phyloP scores from a whole-genome alignment of 2,329 filamentous ascomycete genomes.

The Aureobasidium sp. region DNA sequence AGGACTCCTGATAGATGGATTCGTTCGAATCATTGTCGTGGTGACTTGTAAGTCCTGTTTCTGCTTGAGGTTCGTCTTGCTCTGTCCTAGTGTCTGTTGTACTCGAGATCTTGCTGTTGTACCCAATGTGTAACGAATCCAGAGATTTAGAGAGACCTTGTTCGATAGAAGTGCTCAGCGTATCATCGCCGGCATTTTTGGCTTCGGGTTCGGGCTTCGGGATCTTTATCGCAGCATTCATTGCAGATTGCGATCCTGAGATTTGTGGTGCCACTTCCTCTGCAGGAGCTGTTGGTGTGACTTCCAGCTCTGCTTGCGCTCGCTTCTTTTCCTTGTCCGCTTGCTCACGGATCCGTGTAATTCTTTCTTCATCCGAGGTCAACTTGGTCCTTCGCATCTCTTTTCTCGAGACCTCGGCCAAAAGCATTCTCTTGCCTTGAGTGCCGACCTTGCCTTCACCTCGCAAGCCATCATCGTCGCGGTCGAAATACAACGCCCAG shows the following conservation, averaged over 20 bases:
- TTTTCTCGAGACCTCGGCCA: constrained; percentile 26
- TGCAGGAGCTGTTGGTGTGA: not conserved
- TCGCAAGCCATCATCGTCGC: constrained; percentile 38
- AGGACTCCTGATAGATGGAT: not conserved
- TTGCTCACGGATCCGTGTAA: constrained; percentile 21
- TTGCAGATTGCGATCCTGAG: not conserved
- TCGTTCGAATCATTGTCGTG: not conserved
- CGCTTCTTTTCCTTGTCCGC: constrained; percentile 18
- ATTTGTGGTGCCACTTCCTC: not conserved
- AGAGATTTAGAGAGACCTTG: not conserved
- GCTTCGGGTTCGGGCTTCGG: not conserved
- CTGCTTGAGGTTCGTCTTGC: not conserved
- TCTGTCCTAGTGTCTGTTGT: not conserved
- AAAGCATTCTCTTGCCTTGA: constrained; percentile 25
- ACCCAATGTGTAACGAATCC: not conserved
- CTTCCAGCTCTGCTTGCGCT: constrained; percentile 6
- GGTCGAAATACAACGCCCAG: constrained; percentile 50
- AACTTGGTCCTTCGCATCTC: constrained; percentile 23
- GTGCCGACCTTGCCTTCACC: constrained; percentile 20
- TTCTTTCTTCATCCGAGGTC: constrained; percentile 22
- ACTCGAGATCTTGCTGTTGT: not conserved
- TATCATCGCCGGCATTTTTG: not conserved
- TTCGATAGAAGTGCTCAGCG: not conserved
- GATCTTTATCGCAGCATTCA: not conserved
- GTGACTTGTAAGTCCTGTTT: not conserved